Percentiles rank a stretch among this genome's conserved stretches.
Evolutionary conservation across 495 filamentous ascomycete species (phyloP).

Genomic region (Penicillium desertorum): DNA sequence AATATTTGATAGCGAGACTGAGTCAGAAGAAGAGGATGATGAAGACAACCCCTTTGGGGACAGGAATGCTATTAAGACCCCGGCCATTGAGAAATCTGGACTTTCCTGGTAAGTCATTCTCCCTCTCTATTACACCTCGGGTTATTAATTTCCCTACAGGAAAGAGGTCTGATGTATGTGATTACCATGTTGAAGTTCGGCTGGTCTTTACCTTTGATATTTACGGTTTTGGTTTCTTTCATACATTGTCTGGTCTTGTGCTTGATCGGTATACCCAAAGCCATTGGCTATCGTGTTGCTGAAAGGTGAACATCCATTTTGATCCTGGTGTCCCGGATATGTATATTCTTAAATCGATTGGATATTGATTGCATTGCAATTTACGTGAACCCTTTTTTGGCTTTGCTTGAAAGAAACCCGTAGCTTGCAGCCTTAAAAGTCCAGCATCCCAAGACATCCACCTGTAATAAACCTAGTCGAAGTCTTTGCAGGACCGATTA

Average conservation of each 20-base stretch:
- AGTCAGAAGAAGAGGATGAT: conserved; percentile 53
- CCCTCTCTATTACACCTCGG: neutral
- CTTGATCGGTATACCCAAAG: conserved; percentile 15
- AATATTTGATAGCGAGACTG: conserved; percentile 39
- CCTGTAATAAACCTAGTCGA: neutral
- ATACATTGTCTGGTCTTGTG: conserved; percentile 7
- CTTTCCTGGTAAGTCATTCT: conserved; percentile 51
- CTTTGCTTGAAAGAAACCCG: neutral
- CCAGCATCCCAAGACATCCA: neutral
- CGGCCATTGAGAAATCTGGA: conserved; percentile 52
- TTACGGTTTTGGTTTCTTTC: conserved; percentile 8
- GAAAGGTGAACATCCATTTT: conserved; percentile 4
- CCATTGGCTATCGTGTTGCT: conserved; percentile 9
- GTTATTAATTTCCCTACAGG: conserved; percentile 16
- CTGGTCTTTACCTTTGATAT: neutral
- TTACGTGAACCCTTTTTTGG: neutral
- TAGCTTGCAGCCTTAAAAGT: neutral
- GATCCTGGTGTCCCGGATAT: neutral
- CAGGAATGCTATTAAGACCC: conserved; percentile 66
- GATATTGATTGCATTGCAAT: neutral
- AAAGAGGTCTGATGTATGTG: conserved; percentile 26
- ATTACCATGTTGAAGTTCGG: neutral
- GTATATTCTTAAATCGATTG: neutral
- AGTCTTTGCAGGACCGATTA: neutral
- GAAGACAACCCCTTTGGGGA: conserved; percentile 80